Conservation (phyloP, 495 filamentous ascomycete genomes). For the Annulohypoxylon nitens region DNA sequence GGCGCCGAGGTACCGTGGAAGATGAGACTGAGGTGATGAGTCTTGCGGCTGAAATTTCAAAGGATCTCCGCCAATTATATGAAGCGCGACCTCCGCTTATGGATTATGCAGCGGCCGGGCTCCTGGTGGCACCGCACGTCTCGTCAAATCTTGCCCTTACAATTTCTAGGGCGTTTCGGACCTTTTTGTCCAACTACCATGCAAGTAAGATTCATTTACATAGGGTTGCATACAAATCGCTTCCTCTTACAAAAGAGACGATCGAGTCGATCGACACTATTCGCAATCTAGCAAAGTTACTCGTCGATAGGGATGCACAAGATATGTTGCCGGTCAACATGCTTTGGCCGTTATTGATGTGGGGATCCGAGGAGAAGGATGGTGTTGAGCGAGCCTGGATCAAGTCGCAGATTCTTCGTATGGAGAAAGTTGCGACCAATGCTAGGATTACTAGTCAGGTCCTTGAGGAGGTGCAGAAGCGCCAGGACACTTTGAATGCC, state of each 20-base stretch:
- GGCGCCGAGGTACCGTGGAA: constrained; percentile 53
- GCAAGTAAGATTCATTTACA: constrained; percentile 60
- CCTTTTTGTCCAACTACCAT: constrained; percentile 58
- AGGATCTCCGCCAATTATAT: constrained; percentile 56
- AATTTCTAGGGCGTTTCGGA: constrained; percentile 56
- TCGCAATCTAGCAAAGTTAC: constrained; percentile 51
- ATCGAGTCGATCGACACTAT: constrained; percentile 53
- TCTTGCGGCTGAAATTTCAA: constrained; percentile 52
- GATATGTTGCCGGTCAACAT: constrained; percentile 58
- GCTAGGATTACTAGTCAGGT: constrained; percentile 57
- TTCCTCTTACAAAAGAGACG: constrained; percentile 55
- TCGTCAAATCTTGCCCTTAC: constrained; percentile 54
- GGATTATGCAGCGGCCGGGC: constrained; percentile 58
- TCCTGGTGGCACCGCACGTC: constrained; percentile 55
- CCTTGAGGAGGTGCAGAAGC: constrained; percentile 57
- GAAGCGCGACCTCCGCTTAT: constrained; percentile 56
- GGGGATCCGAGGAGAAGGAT: constrained; percentile 58
- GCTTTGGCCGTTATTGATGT: constrained; percentile 60
- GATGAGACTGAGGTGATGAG: constrained; percentile 57
- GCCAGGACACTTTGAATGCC: constrained; percentile 56
- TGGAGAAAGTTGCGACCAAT: constrained; percentile 58
- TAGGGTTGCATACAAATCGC: constrained; percentile 58
- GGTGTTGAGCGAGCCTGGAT: constrained; percentile 55
- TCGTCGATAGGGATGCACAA: constrained; percentile 44
- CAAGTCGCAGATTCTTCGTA: constrained; percentile 53